These are phyloP conservation scores for Rubus idaeus DNA, from an alignment of 306 rosid genomes.

Conservation along the genomic window DNA sequence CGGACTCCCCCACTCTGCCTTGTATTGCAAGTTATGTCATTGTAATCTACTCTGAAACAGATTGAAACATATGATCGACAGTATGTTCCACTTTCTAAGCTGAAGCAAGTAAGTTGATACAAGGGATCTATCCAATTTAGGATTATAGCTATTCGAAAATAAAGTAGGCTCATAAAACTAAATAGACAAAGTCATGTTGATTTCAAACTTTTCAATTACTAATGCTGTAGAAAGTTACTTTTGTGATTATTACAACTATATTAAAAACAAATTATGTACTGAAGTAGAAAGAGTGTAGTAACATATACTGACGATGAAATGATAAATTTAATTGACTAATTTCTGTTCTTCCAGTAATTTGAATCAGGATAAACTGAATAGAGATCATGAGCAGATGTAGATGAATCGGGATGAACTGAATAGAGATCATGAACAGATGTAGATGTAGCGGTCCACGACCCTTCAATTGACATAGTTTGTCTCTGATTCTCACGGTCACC, in stretches of 20 bases:
- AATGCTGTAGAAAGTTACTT: neutral
- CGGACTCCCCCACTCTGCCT: too few species aligned
- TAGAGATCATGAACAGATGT: slow-evolving; percentile 29
- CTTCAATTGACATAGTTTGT: slow-evolving; percentile 13
- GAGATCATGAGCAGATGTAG: slow-evolving; percentile 28
- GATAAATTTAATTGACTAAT: neutral
- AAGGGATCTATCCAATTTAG: too few species aligned
- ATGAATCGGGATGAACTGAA: slow-evolving; percentile 28
- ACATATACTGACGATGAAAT: neutral
- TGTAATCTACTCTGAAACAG: too few species aligned
- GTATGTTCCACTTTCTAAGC: too few species aligned
- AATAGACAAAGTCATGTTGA: neutral
- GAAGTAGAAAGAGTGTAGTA: too few species aligned
- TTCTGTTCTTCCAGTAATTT: slow-evolving; percentile 17
- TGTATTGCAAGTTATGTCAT: too few species aligned
- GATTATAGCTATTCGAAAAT: too few species aligned
- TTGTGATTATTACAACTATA: neutral
- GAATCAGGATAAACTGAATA: slow-evolving; percentile 31
- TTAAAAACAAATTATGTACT: too few species aligned
- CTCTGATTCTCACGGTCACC: neutral
- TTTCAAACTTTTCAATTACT: neutral
- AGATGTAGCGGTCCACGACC: slow-evolving; percentile 20
- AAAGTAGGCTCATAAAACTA: too few species aligned
- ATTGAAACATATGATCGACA: too few species aligned
- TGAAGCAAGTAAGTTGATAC: too few species aligned